These are phyloP conservation scores for Talaromyces sp. DNA, from an alignment of 2,329 filamentous ascomycete species.

Conservation along the genomic window DNA sequence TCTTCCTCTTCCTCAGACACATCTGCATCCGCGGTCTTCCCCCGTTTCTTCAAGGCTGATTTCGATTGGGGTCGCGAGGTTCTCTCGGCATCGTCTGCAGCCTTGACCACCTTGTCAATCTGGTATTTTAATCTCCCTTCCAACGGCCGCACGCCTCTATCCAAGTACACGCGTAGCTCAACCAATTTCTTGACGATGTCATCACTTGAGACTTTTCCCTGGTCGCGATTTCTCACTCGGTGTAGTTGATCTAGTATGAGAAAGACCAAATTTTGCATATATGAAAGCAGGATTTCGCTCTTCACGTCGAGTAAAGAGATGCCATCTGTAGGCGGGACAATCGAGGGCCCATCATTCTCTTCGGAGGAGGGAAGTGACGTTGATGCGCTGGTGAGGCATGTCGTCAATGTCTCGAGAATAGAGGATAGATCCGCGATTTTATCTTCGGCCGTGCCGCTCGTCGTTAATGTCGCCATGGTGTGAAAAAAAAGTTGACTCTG, in stretches of 20 bases:
- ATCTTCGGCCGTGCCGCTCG: background rate
- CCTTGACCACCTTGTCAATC: constrained; percentile 88
- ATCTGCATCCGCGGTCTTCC: constrained; percentile 21
- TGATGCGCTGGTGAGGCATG: constrained; percentile 28
- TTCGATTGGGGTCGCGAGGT: constrained; percentile 20
- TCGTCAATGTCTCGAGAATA: constrained; percentile 29
- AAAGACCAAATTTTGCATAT: constrained; percentile 90
- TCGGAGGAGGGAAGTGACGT: constrained; percentile 28
- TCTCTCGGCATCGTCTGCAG: constrained; percentile 56
- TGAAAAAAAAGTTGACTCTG: background rate
- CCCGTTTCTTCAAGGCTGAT: constrained; percentile 22
- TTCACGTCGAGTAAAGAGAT: constrained; percentile 94
- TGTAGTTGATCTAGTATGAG: constrained; percentile 77
- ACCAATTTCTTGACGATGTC: constrained; percentile 80
- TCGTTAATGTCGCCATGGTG: background rate
- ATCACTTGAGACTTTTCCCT: constrained; percentile 40
- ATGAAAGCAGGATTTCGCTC: constrained; percentile 94
- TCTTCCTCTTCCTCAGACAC: constrained; percentile 40
- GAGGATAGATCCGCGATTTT: constrained; percentile 16
- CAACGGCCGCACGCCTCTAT: constrained; percentile 83
- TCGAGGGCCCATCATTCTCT: constrained; percentile 51
- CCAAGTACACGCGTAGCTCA: constrained; percentile 84
- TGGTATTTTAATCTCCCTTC: constrained; percentile 92
- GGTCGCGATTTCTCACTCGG: constrained; percentile 31
- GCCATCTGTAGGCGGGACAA: constrained; percentile 74